These are phyloP conservation scores for Artemisia annua DNA, from an alignment of 129 eudicot genomes.

Conservation along the genomic window DNA sequence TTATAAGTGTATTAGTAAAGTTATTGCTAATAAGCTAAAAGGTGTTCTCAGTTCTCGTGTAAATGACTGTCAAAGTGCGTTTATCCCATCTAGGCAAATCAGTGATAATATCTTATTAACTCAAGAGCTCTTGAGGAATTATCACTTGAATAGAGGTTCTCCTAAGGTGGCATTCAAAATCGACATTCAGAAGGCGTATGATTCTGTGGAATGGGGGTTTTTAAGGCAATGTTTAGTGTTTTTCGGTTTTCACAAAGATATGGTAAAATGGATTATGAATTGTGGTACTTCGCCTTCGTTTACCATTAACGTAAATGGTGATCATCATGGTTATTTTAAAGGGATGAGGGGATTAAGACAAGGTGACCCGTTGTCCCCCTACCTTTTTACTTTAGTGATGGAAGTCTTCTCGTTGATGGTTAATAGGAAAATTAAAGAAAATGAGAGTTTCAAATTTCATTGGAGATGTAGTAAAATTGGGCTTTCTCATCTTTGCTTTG, in stretches of 20 bases:
- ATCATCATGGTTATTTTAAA: not conserved
- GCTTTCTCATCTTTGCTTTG: constrained; percentile 3
- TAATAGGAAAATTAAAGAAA: not conserved
- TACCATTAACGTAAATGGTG: not conserved
- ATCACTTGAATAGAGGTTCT: not conserved
- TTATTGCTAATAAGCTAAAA: not conserved
- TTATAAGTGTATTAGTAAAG: constrained; percentile 1
- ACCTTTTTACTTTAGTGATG: not conserved
- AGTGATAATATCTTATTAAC: not conserved
- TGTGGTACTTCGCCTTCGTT: not conserved
- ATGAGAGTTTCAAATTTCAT: not conserved
- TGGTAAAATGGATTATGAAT: not conserved
- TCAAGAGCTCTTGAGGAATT: not conserved
- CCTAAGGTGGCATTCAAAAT: not conserved
- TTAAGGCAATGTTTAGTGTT: not conserved
- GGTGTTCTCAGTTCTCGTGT: not conserved
- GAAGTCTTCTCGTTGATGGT: not conserved
- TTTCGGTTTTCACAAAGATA: not conserved
- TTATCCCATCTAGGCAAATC: not conserved
- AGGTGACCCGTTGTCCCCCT: not conserved
- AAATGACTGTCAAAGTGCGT: not conserved
- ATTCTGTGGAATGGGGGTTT: not conserved
- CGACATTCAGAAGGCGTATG: not conserved
- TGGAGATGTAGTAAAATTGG: not conserved
- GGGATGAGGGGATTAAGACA: not conserved